Evolutionary conservation across 2,329 filamentous ascomycete genomes (phyloP).

Genomic region (Sarocladium brachiariae): DNA sequence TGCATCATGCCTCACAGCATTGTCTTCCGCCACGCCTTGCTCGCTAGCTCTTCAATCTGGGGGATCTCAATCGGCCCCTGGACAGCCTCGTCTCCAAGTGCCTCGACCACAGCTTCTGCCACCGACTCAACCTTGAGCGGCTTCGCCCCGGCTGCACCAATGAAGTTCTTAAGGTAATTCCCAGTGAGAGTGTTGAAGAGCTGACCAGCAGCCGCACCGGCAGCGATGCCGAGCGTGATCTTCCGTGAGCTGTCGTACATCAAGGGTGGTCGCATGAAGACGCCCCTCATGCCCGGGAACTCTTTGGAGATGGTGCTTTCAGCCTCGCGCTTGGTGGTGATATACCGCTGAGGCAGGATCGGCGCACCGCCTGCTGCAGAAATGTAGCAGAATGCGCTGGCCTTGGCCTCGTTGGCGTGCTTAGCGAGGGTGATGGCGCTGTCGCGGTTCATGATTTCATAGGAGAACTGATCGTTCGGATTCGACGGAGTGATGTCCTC

Average conservation of each 20-base stretch:
- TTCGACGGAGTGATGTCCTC: conserved; percentile 59
- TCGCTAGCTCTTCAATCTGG: conserved; percentile 75
- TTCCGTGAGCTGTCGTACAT: conserved; percentile 79
- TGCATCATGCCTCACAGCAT: conserved; percentile 59
- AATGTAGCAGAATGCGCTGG: conserved; percentile 74
- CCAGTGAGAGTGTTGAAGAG: conserved; percentile 72
- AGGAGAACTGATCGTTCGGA: conserved; percentile 73
- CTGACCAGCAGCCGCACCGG: conserved; percentile 65
- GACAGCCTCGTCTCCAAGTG: conserved; percentile 64
- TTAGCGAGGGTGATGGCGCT: conserved; percentile 75
- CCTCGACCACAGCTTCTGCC: conserved; percentile 84
- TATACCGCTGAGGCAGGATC: conserved; percentile 76
- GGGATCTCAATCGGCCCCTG: conserved; percentile 71
- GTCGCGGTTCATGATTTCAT: conserved; percentile 96
- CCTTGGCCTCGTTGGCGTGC: conserved; percentile 59
- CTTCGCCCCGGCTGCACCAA: conserved; percentile 79
- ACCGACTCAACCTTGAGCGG: conserved; percentile 83
- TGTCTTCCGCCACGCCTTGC: conserved; percentile 76
- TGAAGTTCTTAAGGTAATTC: conserved; percentile 65
- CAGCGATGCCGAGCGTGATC: conserved; percentile 80
- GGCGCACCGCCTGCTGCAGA: conserved; percentile 84
- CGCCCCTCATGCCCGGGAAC: conserved; percentile 67
- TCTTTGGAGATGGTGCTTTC: conserved; percentile 66
- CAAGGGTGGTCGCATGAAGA: conserved; percentile 83
- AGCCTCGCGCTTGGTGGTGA: conserved; percentile 85